A percentile compares a stretch with the other conserved stretches of the same genome.
Evolutionary conservation across 23 red algal genomes (phyloP).

Genomic region (Rhodosorus marinus): DNA sequence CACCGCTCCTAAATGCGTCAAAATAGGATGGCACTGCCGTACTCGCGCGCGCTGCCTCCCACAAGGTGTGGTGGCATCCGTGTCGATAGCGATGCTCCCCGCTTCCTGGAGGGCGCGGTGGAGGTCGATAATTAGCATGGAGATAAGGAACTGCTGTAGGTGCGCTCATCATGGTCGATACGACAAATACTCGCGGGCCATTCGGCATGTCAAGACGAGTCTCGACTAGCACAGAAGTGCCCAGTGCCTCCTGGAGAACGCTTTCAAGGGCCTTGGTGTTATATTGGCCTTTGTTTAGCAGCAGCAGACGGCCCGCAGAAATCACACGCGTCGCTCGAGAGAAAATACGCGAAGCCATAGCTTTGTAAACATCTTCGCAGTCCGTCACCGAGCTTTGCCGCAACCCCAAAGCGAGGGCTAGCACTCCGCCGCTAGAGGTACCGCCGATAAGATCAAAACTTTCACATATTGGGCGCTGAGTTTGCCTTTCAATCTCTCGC

Average conservation of each 20-base stretch:
- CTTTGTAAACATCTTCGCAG: constrained; percentile 12
- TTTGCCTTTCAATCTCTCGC: constrained; percentile 8
- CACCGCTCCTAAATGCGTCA: constrained; percentile 12
- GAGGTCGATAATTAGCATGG: constrained; percentile 20
- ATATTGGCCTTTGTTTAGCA: constrained; percentile 23
- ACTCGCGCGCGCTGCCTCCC: constrained; percentile 16
- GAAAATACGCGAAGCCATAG: constrained; percentile 13
- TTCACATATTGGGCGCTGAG: constrained; percentile 9
- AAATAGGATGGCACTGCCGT: constrained; percentile 31
- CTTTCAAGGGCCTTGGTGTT: constrained; percentile 9
- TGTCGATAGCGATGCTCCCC: constrained; percentile 10
- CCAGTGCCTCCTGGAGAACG: constrained; percentile 1
- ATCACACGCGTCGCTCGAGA: neutral
- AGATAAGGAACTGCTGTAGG: constrained; percentile 8
- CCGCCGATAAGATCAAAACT: constrained; percentile 28
- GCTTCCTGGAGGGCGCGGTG: neutral
- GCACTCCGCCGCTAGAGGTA: constrained; percentile 13
- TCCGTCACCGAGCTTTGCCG: constrained; percentile 9
- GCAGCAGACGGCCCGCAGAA: constrained; percentile 8
- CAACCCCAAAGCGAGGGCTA: constrained; percentile 16
- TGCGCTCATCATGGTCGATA: constrained; percentile 14
- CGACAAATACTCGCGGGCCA: constrained; percentile 15
- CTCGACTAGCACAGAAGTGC: constrained; percentile 5
- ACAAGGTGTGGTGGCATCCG: constrained; percentile 10
- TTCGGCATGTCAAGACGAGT: neutral